Evolutionary conservation across 148 eudicot genomes (phyloP).

Genomic region (Rheum nobile): DNA sequence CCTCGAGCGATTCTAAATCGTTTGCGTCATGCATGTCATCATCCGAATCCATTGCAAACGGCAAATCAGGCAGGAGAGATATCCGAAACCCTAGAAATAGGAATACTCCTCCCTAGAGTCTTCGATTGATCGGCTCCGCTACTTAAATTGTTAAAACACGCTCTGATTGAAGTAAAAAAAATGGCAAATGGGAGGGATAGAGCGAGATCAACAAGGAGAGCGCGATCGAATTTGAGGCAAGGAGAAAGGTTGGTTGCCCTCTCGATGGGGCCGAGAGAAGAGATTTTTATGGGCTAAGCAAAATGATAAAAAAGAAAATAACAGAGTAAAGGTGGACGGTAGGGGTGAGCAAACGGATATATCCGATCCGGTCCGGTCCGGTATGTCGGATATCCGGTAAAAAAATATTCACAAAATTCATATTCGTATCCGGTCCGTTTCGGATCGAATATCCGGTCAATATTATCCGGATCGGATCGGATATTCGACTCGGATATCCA

Average conservation of each 20-base stretch:
- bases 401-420: too few species aligned
- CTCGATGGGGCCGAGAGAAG: background rate
- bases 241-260: background rate
- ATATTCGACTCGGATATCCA: too few species aligned
- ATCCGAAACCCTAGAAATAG: slow-evolving; percentile 21
- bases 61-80: background rate
- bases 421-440: too few species aligned
- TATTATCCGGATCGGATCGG: too few species aligned
- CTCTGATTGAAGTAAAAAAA: background rate
- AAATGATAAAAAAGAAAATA: background rate
- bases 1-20: slow-evolving; percentile 51
- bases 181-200: background rate
- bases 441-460: too few species aligned
- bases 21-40: slow-evolving; percentile 73
- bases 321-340: background rate
- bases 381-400: too few species aligned
- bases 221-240: slow-evolving; percentile 4
- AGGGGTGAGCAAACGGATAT: too few species aligned
- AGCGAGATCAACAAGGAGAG: background rate
- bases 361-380: too few species aligned
- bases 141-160: background rate
- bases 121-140: background rate
- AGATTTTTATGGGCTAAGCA: background rate
- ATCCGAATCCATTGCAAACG: slow-evolving; percentile 44
- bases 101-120: background rate